Conservation (phyloP, 352 stramenopile genomes). For the Blastocystis sp. region DNA sequence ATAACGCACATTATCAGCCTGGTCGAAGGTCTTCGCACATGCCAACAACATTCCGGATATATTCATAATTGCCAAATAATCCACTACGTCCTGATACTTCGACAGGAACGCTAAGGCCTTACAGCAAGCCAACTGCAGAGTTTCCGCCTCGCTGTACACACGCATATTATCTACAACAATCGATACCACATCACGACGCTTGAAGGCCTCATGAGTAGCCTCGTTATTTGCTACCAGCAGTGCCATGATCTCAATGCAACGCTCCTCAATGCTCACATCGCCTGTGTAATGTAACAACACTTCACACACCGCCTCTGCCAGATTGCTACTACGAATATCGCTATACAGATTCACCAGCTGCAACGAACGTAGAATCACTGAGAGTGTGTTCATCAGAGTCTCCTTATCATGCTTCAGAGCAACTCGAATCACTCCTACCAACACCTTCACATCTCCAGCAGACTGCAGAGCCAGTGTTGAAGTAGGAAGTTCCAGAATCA, state of each 20-base stretch:
- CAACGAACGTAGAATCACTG: conserved; percentile 24
- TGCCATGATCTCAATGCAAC: conserved; percentile 43
- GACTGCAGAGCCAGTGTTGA: conserved; percentile 25
- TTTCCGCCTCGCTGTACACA: conserved; percentile 7
- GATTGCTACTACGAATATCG: not conserved
- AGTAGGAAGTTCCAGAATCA: conserved; percentile 1
- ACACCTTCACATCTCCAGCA: conserved; percentile 23
- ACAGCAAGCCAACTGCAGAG: conserved; percentile 18
- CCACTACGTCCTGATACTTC: conserved; percentile 45
- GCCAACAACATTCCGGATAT: conserved; percentile 28
- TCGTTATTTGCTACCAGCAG: conserved; percentile 33
- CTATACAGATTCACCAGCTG: conserved; percentile 45
- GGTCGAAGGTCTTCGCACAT: not conserved
- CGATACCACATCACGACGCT: conserved; percentile 54
- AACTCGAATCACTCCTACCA: conserved; percentile 52
- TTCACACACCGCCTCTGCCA: conserved; percentile 46
- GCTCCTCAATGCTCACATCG: conserved; percentile 18
- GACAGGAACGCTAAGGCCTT: conserved; percentile 44
- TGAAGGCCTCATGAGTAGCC: conserved; percentile 32
- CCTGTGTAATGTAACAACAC: conserved; percentile 48
- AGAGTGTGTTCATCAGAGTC: conserved; percentile 23
- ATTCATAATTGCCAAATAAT: conserved; percentile 56
- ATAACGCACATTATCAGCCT: conserved; percentile 17
- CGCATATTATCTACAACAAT: conserved; percentile 62
- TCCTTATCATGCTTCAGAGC: conserved; percentile 56